Percentiles rank a stretch among this genome's conserved stretches.
Evolutionary conservation across 1,284 basidiomycete genomes (phyloP).

Genomic region (Tremellales sp.): DNA sequence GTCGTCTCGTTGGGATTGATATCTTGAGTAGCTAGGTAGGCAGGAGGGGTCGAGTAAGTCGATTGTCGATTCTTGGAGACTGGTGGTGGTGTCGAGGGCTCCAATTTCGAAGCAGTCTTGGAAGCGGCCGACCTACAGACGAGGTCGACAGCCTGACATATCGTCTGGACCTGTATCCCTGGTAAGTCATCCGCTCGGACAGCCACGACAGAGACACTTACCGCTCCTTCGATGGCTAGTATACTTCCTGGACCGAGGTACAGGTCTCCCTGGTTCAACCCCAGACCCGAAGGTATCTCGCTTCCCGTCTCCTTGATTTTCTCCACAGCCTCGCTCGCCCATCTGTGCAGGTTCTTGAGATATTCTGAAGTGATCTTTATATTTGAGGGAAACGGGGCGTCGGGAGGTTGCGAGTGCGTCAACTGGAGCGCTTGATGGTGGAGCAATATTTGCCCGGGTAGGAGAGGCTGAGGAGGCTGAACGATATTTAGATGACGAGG

Average conservation of each 20-base stretch:
- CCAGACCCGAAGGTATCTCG: conserved; percentile 70
- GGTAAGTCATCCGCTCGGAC: background rate
- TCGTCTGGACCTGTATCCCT: conserved; percentile 52
- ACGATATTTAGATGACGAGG: conserved; percentile 28
- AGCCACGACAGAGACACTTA: conserved; percentile 11
- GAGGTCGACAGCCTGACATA: conserved; percentile 77
- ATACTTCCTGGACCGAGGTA: conserved; percentile 62
- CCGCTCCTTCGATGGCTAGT: conserved; percentile 42
- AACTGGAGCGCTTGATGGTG: conserved; percentile 44
- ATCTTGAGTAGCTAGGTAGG: too few relatives aligned
- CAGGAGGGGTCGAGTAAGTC: too few relatives aligned
- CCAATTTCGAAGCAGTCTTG: background rate
- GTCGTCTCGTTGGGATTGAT: background rate
- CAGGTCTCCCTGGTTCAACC: conserved; percentile 67
- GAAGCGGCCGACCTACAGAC: conserved; percentile 49
- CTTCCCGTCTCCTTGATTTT: conserved; percentile 63
- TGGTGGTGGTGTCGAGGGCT: conserved; percentile 29
- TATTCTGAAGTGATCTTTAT: conserved; percentile 16
- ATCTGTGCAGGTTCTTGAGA: conserved; percentile 48
- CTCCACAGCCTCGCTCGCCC: conserved; percentile 63
- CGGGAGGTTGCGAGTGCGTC: conserved; percentile 36
- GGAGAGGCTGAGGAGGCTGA: conserved; percentile 14
- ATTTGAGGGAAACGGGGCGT: conserved; percentile 35
- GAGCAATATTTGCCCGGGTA: conserved; percentile 36
- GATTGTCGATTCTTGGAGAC: too few relatives aligned